Evolutionary conservation across 2,329 filamentous ascomycete genomes (phyloP), one percentile per base, ranked within the genome.

Genomic region (Drechmeria coniospora): DNA sequence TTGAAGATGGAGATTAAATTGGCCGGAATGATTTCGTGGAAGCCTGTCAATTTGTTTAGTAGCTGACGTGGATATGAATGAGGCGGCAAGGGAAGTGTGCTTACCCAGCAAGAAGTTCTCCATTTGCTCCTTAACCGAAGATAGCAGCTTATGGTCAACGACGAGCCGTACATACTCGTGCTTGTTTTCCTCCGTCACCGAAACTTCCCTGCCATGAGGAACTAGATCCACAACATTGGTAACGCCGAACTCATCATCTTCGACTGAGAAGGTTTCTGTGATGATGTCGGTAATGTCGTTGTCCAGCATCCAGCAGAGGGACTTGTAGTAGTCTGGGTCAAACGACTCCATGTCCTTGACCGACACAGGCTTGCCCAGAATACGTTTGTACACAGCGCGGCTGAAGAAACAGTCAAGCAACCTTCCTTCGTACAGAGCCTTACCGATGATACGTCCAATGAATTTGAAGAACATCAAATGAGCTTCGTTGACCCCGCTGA

Each of bases 341-440:
- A 98, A 79, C 14, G 86, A 94, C 54, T 98, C 90, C 84, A 98
- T 95, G 46, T 98, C 90, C 61, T 98, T 98, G 54, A 98, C 79
- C 7, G 86, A 94, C 22, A 95, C 87, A 4, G 82, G 74, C 51
- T 92, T 92, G 49, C 90, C 82, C 16, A 98, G 71, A 38, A 98
- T 94, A 40, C 83, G 79, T 62, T 95, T 95, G 67, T 98, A 98
- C 28, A 98, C 87, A 10, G 92, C 92, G 47, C 90, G 77, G 57
- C 87, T 95, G 62, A 98, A 98, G 65, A 95, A 92, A 54, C 90
- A 98, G 53, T 98, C 90, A 17, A 98, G 74, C 20, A 98, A 75
- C 31, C 90, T 80, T 25, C 83, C 82, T 59, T 98, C 92, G 52
- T 95, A 98, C 26, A 98, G 66, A 21, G 90, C 90, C 57, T 98